A percentile compares a stretch with the other conserved stretches of the same genome.
phyloP scores from a whole-genome alignment of 2,329 filamentous ascomycete genomes.

The Phialophora chinensis region DNA sequence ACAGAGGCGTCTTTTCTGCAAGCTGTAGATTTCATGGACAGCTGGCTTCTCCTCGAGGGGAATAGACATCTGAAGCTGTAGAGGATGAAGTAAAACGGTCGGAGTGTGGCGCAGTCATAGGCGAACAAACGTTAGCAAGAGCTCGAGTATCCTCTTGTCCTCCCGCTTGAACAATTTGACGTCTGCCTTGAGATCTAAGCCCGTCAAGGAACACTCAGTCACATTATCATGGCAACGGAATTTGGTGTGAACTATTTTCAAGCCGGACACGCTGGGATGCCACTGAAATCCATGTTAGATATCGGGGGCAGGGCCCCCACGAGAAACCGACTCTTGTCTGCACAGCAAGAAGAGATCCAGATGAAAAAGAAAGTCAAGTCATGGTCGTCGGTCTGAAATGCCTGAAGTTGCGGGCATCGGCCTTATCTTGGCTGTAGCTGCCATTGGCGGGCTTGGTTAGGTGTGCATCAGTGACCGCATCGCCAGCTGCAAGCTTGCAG shows the following conservation, averaged over 20 bases:
- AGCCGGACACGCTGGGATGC: neutral
- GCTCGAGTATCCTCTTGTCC: neutral
- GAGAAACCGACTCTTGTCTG: too few relatives aligned
- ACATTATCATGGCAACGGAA: neutral
- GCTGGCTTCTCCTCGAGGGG: neutral
- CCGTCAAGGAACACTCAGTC: neutral
- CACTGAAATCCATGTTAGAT: neutral
- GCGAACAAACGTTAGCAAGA: neutral
- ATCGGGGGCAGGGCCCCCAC: neutral
- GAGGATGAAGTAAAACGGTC: neutral
- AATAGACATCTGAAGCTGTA: neutral
- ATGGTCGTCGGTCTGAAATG: neutral
- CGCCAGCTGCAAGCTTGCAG: slow-evolving; percentile 10
- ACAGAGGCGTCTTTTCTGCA: neutral
- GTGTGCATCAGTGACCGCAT: slow-evolving; percentile 9
- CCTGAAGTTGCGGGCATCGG: neutral
- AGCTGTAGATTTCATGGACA: slow-evolving; percentile 46
- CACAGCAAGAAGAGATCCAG: neutral
- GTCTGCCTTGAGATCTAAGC: neutral
- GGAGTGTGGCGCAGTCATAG: neutral
- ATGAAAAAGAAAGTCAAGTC: neutral
- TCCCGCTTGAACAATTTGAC: neutral
- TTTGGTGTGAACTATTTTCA: neutral
- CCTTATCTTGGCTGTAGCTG: slow-evolving; percentile 2
- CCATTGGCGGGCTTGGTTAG: slow-evolving; percentile 6